Evolutionary conservation across 345 rosid species (phyloP), one percentile per base, ranked within the genome.

Genomic region (Heritiera fomes): DNA sequence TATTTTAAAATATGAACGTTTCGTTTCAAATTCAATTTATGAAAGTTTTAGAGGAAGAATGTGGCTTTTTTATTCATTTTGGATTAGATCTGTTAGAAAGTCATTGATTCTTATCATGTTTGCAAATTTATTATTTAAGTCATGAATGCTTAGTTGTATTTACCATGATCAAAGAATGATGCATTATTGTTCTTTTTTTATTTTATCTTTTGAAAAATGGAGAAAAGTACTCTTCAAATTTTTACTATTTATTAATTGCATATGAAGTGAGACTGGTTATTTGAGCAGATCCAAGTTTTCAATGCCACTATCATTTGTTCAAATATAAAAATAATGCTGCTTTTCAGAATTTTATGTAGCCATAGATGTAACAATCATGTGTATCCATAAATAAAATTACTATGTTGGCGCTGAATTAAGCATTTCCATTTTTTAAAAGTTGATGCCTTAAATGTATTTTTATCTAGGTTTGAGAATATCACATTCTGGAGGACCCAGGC

Each of bases 381-480:
- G 12, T 30, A 30, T 70, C 7, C 43, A 30, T 49, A 13, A 70
- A 15, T 32, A 52, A 52, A 71, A 71, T 8, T 23, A 52, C 46
- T 30, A 15, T 32, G 10, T 40, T 12, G 69, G 17, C 61, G 62
- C 53, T 80, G 38, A 77, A 18, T 40, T 64, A 41, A 71, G 38
- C 17, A 11, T 78, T 49, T 70, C 75, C 14, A 12, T 60, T n/a
- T n/a, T 45, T 9, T 9, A 50, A 66, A 79, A 72, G 53, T 41
- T 46, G 73, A 45, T 64, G 34, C 41, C 18, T 40, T 63, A 7
- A 41, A 49, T 18, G 1, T 64, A 56, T 41, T 73, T 61, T 78
- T 20, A 38, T 56, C 75, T 84, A 95, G 98, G 83, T 91, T 96
- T 82, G 90, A 90, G 83, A 90, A 91, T 76, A 84, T 96, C 82